A percentile compares a stretch with the other conserved stretches of the same genome.
phyloP scores from a whole-genome alignment of 495 filamentous ascomycete species.

The Peziza echinospora region DNA sequence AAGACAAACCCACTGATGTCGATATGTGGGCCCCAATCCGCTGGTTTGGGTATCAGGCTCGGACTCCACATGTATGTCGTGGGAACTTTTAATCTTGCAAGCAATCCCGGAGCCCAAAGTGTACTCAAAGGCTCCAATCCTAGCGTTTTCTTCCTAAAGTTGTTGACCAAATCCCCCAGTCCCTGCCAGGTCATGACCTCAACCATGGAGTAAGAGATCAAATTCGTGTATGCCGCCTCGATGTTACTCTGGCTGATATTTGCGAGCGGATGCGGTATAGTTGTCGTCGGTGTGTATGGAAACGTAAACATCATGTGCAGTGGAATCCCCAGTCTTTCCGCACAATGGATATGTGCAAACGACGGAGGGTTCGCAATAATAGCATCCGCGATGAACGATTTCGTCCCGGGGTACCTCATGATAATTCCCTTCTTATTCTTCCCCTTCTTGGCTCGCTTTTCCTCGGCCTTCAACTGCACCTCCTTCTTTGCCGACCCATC shows the following conservation, averaged over 20 bases:
- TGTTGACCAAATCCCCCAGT: conserved; percentile 42
- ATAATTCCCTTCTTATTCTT: neutral
- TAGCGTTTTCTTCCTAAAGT: conserved; percentile 36
- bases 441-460: neutral
- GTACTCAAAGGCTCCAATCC: conserved; percentile 39
- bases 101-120: conserved; percentile 42
- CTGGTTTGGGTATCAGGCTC: conserved; percentile 40
- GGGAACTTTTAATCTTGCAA: conserved; percentile 38
- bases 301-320: conserved; percentile 47
- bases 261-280: conserved; percentile 52
- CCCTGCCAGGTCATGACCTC: conserved; percentile 45
- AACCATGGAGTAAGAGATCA: conserved; percentile 49
- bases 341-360: conserved; percentile 45
- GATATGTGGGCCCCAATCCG: conserved; percentile 41
- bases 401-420: neutral
- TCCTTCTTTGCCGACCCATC: conserved; percentile 13
- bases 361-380: conserved; percentile 49
- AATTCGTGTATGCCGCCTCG: conserved; percentile 42
- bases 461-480: conserved; percentile 2
- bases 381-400: conserved; percentile 46
- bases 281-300: conserved; percentile 44
- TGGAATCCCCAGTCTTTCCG: conserved; percentile 41
- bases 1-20: conserved; percentile 45
- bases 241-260: conserved; percentile 43
- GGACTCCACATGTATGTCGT: conserved; percentile 45